Conservation (phyloP, 2,329 filamentous ascomycete genomes). For the Trichoderma polysporum region DNA sequence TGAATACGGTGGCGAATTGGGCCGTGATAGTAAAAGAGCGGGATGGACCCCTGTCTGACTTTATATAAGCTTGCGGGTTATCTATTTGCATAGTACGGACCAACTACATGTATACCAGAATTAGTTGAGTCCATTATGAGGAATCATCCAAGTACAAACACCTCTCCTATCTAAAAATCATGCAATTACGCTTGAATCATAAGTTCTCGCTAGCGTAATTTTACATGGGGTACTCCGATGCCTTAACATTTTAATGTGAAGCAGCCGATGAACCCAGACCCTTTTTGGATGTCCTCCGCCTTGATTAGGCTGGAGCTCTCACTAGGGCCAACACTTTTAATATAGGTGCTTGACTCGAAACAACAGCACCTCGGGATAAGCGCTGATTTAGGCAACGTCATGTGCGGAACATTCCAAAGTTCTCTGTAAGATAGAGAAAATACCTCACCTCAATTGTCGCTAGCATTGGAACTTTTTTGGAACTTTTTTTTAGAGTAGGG, state of each 20-base stretch:
- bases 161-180: neutral
- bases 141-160: neutral
- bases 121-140: neutral
- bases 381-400: neutral
- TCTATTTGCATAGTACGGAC: neutral
- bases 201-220: neutral
- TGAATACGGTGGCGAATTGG: neutral
- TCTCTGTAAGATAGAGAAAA: neutral
- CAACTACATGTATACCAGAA: neutral
- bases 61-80: neutral
- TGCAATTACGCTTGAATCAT: neutral
- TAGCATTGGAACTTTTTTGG: slow-evolving; percentile 1
- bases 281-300: neutral
- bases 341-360: neutral
- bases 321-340: neutral
- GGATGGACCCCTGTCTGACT: neutral
- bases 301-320: neutral
- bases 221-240: slow-evolving; percentile 1
- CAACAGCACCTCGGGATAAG: neutral
- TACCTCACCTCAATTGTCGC: neutral
- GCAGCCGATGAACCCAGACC: neutral
- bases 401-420: slow-evolving; percentile 5
- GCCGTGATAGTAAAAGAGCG: neutral
- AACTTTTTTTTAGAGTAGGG: neutral
- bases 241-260: neutral